These are phyloP conservation scores for Gymnopilus junonius DNA, from an alignment of 768 basidiomycete genomes.

Conservation along the genomic window DNA sequence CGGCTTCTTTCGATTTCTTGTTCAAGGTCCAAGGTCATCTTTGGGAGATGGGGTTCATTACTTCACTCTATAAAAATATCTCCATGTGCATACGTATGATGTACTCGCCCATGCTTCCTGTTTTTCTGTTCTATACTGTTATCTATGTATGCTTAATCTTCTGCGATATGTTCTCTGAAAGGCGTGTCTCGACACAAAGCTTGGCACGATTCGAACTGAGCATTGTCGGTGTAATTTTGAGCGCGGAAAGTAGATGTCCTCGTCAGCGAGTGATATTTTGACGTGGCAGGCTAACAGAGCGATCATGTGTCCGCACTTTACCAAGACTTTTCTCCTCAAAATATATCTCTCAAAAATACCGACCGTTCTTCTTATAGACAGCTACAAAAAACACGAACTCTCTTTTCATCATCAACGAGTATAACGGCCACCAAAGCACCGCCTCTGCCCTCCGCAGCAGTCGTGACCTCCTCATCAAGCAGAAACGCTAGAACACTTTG, in stretches of 20 bases:
- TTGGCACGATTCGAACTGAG: background rate
- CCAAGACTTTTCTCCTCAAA: background rate
- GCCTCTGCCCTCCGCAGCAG: no score
- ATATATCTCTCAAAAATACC: background rate
- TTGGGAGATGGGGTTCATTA: no score
- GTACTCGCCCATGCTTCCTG: slow-evolving; percentile 8
- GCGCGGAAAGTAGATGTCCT: background rate
- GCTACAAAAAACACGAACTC: no score
- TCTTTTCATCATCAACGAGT: no score
- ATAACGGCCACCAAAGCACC: no score
- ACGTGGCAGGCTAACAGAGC: background rate
- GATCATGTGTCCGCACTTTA: background rate
- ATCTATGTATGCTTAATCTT: slow-evolving; percentile 25
- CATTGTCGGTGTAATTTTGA: background rate
- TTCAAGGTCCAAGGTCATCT: no score
- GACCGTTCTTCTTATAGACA: no score
- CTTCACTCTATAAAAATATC: no score
- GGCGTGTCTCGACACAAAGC: no score
- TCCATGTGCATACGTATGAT: slow-evolving; percentile 22
- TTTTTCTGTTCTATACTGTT: slow-evolving; percentile 12
- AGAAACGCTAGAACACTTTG: no score
- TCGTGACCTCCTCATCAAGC: no score
- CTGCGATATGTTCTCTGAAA: background rate
- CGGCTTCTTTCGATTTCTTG: no score
- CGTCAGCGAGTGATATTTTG: background rate